phyloP scores from a whole-genome alignment of 2,329 filamentous ascomycete genomes.

The Diplodia scrobiculata region DNA sequence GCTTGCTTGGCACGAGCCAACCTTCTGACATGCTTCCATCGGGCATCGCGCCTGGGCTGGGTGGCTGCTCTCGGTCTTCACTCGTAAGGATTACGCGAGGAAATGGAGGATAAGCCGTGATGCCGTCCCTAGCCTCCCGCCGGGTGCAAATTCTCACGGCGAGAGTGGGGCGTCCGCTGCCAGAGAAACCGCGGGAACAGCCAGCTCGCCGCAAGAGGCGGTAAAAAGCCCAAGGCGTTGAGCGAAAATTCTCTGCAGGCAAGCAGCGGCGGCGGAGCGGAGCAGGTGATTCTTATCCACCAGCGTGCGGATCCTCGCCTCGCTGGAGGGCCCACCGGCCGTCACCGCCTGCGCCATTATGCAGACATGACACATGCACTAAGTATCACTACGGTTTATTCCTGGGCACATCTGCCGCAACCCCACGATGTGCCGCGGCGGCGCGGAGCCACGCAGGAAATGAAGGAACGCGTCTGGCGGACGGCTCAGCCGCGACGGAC shows the following conservation, averaged over 20 bases:
- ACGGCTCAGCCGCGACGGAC: slow-evolving; percentile 8
- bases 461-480: slow-evolving; percentile 26
- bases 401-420: slow-evolving; percentile 10
- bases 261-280: slow-evolving; percentile 28
- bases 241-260: slow-evolving; percentile 30
- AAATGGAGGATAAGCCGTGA: slow-evolving; percentile 19
- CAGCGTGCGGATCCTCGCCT: slow-evolving; percentile 27
- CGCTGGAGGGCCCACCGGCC: slow-evolving; percentile 24
- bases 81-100: slow-evolving; percentile 28
- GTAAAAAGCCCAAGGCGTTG: slow-evolving; percentile 20
- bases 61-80: slow-evolving; percentile 22
- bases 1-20: slow-evolving; percentile 25
- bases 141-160: slow-evolving; percentile 25
- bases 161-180: slow-evolving; percentile 24
- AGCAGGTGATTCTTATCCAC: slow-evolving; percentile 27
- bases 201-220: slow-evolving; percentile 11
- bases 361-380: slow-evolving; percentile 18
- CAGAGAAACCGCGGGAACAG: slow-evolving; percentile 25
- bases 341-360: slow-evolving; percentile 27
- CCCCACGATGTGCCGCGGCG: slow-evolving; percentile 12
- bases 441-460: slow-evolving; percentile 15
- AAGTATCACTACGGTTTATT: slow-evolving; percentile 13
- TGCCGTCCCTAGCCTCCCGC: slow-evolving; percentile 14
- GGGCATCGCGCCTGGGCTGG: slow-evolving; percentile 13
- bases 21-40: slow-evolving; percentile 22